Base-by-base conservation (phyloP, 1,284 basidiomycete genomes). In the Pterulicium gracile region DNA sequence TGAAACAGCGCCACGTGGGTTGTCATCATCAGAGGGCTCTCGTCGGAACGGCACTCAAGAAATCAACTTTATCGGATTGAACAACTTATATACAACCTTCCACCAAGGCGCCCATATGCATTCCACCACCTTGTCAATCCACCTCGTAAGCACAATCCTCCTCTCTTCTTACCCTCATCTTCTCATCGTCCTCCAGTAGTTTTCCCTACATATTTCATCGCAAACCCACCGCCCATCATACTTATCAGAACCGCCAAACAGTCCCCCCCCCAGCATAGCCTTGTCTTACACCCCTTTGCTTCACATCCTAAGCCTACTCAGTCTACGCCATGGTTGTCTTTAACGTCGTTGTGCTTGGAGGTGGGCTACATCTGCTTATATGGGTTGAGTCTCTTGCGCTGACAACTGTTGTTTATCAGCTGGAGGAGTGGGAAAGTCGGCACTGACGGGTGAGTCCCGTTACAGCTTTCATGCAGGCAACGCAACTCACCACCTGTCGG, bases 381-480 rank as follows among this genome's bases (percentile, higher is more conserved):
- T 40, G 51, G 46, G 46, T 18, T 32, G 47, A 47, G 45, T 24
- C 48, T 34, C 48, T 36, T n/a, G 27, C n/a, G 27, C 27, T 32
- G 7, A 32, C n/a, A 32, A 32, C n/a, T n/a, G 43, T 42, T 47
- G 49, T 46, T 13, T 47, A 45, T 44, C 55, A 87, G 84, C 85
- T 56, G 84, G 85, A 57, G 84, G 84, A 24, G 87, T 91, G 48
- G 88, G 88, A 46, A 91, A 91, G 65, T 88, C 85, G 23, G 86
- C 88, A 15, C 68, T 79, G 27, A 78, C 76, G 61, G 69, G 70
- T 69, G 49, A 43, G 49, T 21, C 41, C 47, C 7, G 44, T 42
- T 47, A 19, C 39, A 42, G 35, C 17, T 13, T 44, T 17, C 21
- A 13, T 36, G 15, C 42, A 7, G 32, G 24, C 35, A 13, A 22